Evolutionary conservation across 306 rosid species (phyloP).

Genomic region (Canavalia gladiata): DNA sequence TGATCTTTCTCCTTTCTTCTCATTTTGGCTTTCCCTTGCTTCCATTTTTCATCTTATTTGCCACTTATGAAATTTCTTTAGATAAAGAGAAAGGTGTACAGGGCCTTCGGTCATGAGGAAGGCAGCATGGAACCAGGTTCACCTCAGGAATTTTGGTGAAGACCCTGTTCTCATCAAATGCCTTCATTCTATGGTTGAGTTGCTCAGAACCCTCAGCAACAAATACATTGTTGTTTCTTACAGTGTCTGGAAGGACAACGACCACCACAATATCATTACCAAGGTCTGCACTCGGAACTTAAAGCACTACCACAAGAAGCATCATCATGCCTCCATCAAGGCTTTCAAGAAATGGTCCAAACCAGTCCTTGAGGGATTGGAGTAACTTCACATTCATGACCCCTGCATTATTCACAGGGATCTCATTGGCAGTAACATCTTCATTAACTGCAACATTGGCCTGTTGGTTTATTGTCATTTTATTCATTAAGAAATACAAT

Average conservation of each 20-base stretch:
- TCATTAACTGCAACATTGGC: slow-evolving; percentile 86
- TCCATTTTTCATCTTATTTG: too few relatives aligned
- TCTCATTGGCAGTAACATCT: slow-evolving; percentile 95
- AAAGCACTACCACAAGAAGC: slow-evolving; percentile 88
- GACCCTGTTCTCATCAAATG: slow-evolving; percentile 72
- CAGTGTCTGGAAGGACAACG: slow-evolving; percentile 83
- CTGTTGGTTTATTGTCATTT: slow-evolving; percentile 43
- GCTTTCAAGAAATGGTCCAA: slow-evolving; percentile 97
- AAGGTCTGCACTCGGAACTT: slow-evolving; percentile 89
- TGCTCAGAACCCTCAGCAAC: slow-evolving; percentile 70
- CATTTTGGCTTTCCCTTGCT: too few relatives aligned
- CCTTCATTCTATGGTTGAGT: slow-evolving; percentile 77
- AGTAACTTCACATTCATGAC: slow-evolving; percentile 87
- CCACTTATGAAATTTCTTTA: too few relatives aligned
- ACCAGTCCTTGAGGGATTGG: slow-evolving; percentile 90
- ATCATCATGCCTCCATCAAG: slow-evolving; percentile 78
- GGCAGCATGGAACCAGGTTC: slow-evolving; percentile 98
- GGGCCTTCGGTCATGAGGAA: slow-evolving; percentile 91
- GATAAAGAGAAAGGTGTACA: slow-evolving; percentile 69
- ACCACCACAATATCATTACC: slow-evolving; percentile 75
- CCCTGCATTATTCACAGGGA: slow-evolving; percentile 96
- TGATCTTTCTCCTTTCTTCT: too few relatives aligned
- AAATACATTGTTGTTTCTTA: slow-evolving; percentile 79
- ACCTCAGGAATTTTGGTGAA: slow-evolving; percentile 66
- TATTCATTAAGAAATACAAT: too few relatives aligned